These are phyloP conservation scores for Solanum chacoense DNA, from an alignment of 305 asterid species.

Conservation along the genomic window DNA sequence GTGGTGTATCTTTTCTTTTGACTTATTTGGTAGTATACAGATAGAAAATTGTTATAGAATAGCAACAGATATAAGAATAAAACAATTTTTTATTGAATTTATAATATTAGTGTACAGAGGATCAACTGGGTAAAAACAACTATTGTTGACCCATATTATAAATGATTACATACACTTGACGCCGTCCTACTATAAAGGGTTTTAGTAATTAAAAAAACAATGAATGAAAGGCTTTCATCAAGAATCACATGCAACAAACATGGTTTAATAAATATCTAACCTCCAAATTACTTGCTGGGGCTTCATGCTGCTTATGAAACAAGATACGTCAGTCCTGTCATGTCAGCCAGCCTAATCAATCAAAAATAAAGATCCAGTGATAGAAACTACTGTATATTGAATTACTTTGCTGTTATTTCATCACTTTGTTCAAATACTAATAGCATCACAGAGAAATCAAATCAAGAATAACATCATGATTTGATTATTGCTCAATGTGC, in stretches of 20 bases:
- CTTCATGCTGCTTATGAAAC: constrained; percentile 40
- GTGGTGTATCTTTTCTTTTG: background rate
- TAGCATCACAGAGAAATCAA: background rate
- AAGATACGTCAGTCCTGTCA: constrained; percentile 34
- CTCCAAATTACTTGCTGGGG: constrained; percentile 45
- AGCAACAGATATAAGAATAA: background rate
- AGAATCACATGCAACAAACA: constrained; percentile 5
- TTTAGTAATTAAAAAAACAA: background rate
- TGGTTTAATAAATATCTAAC: constrained; percentile 28
- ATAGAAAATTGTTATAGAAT: background rate
- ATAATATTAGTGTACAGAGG: background rate
- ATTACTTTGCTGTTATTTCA: background rate
- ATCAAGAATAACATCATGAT: background rate
- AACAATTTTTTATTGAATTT: background rate
- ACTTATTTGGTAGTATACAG: background rate
- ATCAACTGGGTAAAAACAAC: background rate
- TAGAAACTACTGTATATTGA: constrained; percentile 4
- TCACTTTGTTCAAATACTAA: background rate
- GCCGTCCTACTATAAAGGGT: background rate
- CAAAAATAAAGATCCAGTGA: constrained; percentile 19
- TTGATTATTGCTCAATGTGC: background rate
- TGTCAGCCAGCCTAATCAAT: constrained; percentile 33
- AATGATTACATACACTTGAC: background rate
- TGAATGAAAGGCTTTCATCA: background rate
- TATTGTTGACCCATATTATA: background rate